Percentiles rank a stretch among this genome's conserved stretches.
Evolutionary conservation across 73 alveolate genomes (phyloP).

Genomic region (Paramecium primaurelia): DNA sequence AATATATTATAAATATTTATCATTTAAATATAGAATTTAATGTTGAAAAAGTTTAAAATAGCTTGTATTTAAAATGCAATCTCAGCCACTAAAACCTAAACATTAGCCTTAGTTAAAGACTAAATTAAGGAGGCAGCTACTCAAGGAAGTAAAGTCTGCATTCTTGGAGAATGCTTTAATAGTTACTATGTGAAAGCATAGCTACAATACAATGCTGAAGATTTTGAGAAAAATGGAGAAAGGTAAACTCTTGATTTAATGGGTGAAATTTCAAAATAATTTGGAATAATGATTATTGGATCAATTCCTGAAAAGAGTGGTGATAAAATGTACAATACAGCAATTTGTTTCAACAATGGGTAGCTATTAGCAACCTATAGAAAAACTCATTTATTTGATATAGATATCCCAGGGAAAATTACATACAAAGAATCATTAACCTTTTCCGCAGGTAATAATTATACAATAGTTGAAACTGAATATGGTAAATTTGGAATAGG

Average conservation of each 20-base stretch:
- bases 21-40: neutral
- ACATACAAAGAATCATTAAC: slow-evolving; percentile 85
- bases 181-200: slow-evolving; percentile 79
- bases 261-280: slow-evolving; percentile 72
- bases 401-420: slow-evolving; percentile 89
- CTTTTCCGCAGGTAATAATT: slow-evolving; percentile 78
- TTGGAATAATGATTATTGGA: slow-evolving; percentile 80
- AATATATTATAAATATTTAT: no score
- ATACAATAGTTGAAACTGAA: slow-evolving; percentile 80
- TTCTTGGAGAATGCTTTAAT: slow-evolving; percentile 91
- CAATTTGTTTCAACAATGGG: slow-evolving; percentile 84
- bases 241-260: slow-evolving; percentile 80
- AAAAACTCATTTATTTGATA: slow-evolving; percentile 92
- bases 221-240: slow-evolving; percentile 66
- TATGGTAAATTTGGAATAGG: slow-evolving; percentile 95
- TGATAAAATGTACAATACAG: slow-evolving; percentile 81
- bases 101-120: slow-evolving; percentile 62
- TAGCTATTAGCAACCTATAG: slow-evolving; percentile 76
- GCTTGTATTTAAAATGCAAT: slow-evolving; percentile 65
- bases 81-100: slow-evolving; percentile 55
- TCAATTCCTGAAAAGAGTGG: slow-evolving; percentile 88
- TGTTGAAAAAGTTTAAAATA: slow-evolving; percentile 58
- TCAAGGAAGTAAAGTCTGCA: slow-evolving; percentile 83
- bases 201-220: slow-evolving; percentile 78
- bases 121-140: slow-evolving; percentile 76